Percentiles rank a stretch among this genome's conserved stretches.
phyloP scores from a whole-genome alignment of 257 asterid genomes.

The Salvia splendens region DNA sequence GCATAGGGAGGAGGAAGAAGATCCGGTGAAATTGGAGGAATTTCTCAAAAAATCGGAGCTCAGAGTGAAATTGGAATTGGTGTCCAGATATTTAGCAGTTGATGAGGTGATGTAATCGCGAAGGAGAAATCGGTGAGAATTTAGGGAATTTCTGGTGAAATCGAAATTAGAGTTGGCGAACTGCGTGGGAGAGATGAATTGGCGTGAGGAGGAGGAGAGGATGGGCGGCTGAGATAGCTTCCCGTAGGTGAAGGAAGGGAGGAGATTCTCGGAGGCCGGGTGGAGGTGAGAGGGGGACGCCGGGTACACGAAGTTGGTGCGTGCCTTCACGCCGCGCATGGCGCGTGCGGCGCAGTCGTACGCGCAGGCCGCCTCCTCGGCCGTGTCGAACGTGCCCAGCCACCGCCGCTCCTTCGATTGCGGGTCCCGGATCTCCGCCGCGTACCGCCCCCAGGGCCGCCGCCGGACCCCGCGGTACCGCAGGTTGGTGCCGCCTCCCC shows the following conservation, averaged over 20 bases:
- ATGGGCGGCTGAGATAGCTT: constrained; percentile 47
- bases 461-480: constrained; percentile 92
- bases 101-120: constrained; percentile 46
- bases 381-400: constrained; percentile 94
- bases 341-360: constrained; percentile 94
- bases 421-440: constrained; percentile 94
- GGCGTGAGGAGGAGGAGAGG: constrained; percentile 25
- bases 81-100: neutral
- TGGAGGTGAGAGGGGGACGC: constrained; percentile 32
- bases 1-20: constrained; percentile 21
- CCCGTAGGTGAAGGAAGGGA: constrained; percentile 38
- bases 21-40: constrained; percentile 21
- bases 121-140: constrained; percentile 46
- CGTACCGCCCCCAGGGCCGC: constrained; percentile 97
- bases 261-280: constrained; percentile 28
- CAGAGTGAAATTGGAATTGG: constrained; percentile 3
- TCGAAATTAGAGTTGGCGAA: constrained; percentile 42
- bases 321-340: constrained; percentile 86
- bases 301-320: constrained; percentile 85
- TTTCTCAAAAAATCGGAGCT: constrained; percentile 7
- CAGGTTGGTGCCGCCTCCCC: constrained; percentile 36
- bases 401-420: constrained; percentile 82
- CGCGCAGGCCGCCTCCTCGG: constrained; percentile 95
- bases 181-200: constrained; percentile 23
- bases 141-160: constrained; percentile 8